Evolutionary conservation across 176 grass and related monocot species (phyloP), one percentile per base, ranked within the genome.

Genomic region (Rhynchospora pubera): DNA sequence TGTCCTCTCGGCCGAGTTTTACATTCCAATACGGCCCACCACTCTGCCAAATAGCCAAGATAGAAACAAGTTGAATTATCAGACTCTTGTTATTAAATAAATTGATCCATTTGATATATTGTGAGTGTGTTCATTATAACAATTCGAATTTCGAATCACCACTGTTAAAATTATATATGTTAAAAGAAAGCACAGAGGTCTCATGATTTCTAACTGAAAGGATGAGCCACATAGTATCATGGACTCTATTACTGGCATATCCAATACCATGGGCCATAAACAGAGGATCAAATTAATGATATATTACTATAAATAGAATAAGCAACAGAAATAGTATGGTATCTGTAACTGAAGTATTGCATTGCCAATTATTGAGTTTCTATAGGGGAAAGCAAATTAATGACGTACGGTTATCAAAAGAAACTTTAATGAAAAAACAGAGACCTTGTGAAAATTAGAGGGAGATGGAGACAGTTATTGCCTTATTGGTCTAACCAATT

Each of bases 21-120:
- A 95, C 96, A 15, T 90, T 79, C 96, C 96, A 99, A 44, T 9
- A 67, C 26, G 92, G 96, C 39, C 96, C 96, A 73, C 91, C 89
- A 68, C 91, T 99, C 96, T 99, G 85, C 65, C 26, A 14, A 62
- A 8, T 42, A 45, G n/a, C 0, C 26, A 1, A 50, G 22, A 51
- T 82, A 57, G 15, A 82, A 44, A 28, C 18, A 77, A 23, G 11
- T 76, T 30, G 13, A 28, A 75, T 23, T 14, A 15, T 76, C 7
- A 68, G 65, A 53, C 22, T 55, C 23, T 76, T 76, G 23, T 53
- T 23, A 55, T 16, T 23, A 28, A 76, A 28, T 6, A 77, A 77
- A 56, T 34, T 77, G 47, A 56, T 77, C 50, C 18, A 30, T 9
- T 55, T 32, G 48, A 55, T 76, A 5, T 23, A 55, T 76, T 52